Evolutionary conservation across 192 early-diverging fungal genomes (phyloP).

Genomic region (Dissophora ornata): DNA sequence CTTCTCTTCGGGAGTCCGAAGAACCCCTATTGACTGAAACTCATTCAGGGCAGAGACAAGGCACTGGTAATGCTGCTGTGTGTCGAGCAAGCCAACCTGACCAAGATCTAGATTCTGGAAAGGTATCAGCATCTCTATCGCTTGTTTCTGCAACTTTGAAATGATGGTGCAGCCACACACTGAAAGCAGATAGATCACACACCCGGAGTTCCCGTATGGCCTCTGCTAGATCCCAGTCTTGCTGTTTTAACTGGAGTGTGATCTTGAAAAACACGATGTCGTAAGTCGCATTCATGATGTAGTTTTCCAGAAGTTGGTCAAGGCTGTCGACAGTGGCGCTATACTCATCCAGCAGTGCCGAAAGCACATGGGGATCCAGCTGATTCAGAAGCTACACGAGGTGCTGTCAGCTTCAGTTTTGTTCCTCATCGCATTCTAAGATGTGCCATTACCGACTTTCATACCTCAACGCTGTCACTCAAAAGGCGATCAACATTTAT

Average conservation of each 20-base stretch:
- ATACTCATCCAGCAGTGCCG: slow-evolving; percentile 26
- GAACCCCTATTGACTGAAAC: slow-evolving; percentile 57
- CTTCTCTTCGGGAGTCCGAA: slow-evolving; percentile 63
- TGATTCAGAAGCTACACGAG: slow-evolving; percentile 35
- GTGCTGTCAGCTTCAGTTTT: no score
- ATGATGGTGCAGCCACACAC: no score
- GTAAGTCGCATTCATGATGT: slow-evolving; percentile 67
- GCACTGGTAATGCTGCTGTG: slow-evolving; percentile 37
- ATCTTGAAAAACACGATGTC: slow-evolving; percentile 67
- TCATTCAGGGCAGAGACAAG: slow-evolving; percentile 52
- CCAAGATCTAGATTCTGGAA: slow-evolving; percentile 57
- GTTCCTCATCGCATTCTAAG: background rate
- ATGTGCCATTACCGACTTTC: no score
- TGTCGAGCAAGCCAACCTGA: slow-evolving; percentile 59
- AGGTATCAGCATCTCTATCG: background rate
- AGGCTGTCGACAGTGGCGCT: slow-evolving; percentile 19
- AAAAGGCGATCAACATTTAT: slow-evolving; percentile 24
- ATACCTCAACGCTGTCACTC: slow-evolving; percentile 33
- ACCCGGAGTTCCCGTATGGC: slow-evolving; percentile 51
- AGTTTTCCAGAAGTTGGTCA: slow-evolving; percentile 54
- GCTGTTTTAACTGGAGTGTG: slow-evolving; percentile 46
- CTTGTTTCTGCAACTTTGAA: no score
- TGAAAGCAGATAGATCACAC: slow-evolving; percentile 3
- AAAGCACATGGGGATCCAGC: slow-evolving; percentile 23
- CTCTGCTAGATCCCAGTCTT: slow-evolving; percentile 52